These are phyloP conservation scores for Coniosporium tulheliwenetii DNA, from an alignment of 2,329 filamentous ascomycete genomes.

Conservation along the genomic window DNA sequence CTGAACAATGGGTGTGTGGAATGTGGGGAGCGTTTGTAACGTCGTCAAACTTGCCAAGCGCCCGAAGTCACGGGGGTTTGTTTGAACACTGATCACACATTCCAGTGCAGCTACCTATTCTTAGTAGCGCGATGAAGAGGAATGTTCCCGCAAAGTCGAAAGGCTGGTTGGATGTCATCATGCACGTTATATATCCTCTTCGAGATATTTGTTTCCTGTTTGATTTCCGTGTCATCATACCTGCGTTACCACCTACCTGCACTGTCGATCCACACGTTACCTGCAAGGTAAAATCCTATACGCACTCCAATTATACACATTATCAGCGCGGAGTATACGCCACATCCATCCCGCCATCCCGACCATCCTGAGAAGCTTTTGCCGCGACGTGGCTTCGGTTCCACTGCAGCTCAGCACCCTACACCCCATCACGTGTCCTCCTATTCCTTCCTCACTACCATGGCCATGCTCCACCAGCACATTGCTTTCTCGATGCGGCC, in stretches of 20 bases:
- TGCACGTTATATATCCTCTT: constrained; percentile 1
- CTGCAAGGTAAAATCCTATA: constrained; percentile 1
- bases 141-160: not conserved
- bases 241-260: not conserved
- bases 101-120: too few relatives aligned
- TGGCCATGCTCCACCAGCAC: constrained; percentile 10
- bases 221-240: constrained; percentile 1
- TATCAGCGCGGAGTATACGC: not conserved
- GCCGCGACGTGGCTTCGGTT: too few relatives aligned
- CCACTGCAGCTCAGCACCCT: not conserved
- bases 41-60: too few relatives aligned
- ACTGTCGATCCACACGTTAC: constrained; percentile 1
- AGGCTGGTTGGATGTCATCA: constrained; percentile 1
- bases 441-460: not conserved
- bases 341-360: too few relatives aligned
- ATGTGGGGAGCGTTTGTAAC: too few relatives aligned
- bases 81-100: too few relatives aligned
- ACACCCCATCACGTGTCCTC: not conserved
- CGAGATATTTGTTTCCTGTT: constrained; percentile 1
- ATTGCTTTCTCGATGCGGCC: constrained; percentile 24
- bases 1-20: too few relatives aligned
- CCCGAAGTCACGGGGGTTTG: too few relatives aligned
- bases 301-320: not conserved
- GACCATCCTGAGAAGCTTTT: too few relatives aligned
- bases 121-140: not conserved